These are phyloP conservation scores for Terfezia boudieri DNA, from an alignment of 495 filamentous ascomycete genomes.

Conservation along the genomic window DNA sequence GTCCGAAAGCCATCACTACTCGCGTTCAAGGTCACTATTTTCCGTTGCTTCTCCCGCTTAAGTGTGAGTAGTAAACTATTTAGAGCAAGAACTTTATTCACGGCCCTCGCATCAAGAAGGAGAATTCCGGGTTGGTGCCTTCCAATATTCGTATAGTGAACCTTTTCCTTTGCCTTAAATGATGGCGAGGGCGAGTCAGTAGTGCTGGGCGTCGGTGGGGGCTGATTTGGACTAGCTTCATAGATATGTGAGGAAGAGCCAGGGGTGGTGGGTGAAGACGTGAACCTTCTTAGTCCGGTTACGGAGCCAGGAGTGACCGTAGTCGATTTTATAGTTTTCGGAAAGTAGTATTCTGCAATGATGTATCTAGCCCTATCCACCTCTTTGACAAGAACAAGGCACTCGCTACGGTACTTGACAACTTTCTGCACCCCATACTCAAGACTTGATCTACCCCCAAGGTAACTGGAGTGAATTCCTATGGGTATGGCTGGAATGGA, in stretches of 20 bases:
- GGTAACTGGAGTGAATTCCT: not conserved
- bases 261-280: not conserved
- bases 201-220: too few relatives aligned
- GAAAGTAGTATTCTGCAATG: not conserved
- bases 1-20: not conserved
- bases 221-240: too few relatives aligned
- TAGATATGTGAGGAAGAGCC: too few relatives aligned
- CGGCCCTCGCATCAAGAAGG: not conserved
- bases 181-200: not conserved
- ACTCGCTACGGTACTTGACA: not conserved
- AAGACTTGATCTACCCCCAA: not conserved
- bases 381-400: not conserved
- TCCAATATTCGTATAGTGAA: not conserved
- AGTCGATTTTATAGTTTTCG: not conserved
- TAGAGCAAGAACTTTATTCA: not conserved
- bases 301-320: not conserved
- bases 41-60: not conserved
- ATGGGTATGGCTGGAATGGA: too few relatives aligned
- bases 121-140: not conserved
- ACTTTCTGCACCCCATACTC: not conserved
- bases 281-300: not conserved
- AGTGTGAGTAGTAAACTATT: not conserved
- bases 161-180: not conserved
- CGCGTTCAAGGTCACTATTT: not conserved
- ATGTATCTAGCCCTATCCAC: not conserved